phyloP scores from a whole-genome alignment of 495 filamentous ascomycete species.

The Neurospora africana region DNA sequence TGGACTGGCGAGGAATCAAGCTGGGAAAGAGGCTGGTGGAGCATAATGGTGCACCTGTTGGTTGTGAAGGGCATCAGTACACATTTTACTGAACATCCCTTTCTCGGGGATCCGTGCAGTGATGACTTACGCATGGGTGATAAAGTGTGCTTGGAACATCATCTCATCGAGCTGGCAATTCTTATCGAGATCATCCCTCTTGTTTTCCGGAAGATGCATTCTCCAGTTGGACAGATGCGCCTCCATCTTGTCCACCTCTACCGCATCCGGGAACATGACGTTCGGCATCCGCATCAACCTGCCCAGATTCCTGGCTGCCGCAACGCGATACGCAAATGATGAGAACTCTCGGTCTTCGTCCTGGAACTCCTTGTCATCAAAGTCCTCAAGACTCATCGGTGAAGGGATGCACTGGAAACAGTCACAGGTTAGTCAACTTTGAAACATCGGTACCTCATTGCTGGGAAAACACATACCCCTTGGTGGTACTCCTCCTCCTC shows the following conservation, averaged over 20 bases:
- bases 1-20: constrained; percentile 44
- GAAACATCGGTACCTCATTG: neutral
- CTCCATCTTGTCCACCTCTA: constrained; percentile 50
- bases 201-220: constrained; percentile 67
- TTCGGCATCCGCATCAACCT: constrained; percentile 53
- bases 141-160: constrained; percentile 86
- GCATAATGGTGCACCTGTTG: constrained; percentile 48
- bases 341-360: constrained; percentile 57
- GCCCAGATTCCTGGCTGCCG: constrained; percentile 63
- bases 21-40: constrained; percentile 61
- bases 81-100: neutral
- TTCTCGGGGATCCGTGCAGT: neutral
- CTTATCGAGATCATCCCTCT: constrained; percentile 57
- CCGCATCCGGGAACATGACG: constrained; percentile 33
- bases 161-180: constrained; percentile 72
- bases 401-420: constrained; percentile 47
- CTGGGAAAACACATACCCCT: constrained; percentile 39
- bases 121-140: constrained; percentile 52
- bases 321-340: constrained; percentile 68
- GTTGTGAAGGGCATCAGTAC: neutral
- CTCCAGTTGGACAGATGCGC: constrained; percentile 71
- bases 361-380: constrained; percentile 58
- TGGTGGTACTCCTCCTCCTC: constrained; percentile 60
- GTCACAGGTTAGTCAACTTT: constrained; percentile 3
- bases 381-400: constrained; percentile 54